Evolutionary conservation across 331 rosid genomes (phyloP).

Genomic region (Cydonia oblonga): DNA sequence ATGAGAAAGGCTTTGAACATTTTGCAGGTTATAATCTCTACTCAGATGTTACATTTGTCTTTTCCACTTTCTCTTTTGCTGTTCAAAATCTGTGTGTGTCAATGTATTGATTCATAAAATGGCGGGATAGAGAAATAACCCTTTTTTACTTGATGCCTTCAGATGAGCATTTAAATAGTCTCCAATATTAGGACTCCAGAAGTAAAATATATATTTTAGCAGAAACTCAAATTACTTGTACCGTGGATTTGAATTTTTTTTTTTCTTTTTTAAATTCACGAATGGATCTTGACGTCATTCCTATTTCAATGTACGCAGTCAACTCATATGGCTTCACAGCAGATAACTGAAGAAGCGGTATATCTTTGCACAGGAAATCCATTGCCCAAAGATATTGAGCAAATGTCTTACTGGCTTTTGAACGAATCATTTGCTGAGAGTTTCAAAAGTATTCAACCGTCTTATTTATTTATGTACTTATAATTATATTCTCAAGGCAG

Average conservation of each 20-base stretch:
- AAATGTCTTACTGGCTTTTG: slow-evolving; percentile 78
- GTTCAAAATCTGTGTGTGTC: not conserved
- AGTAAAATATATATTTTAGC: no score
- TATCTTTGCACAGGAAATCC: slow-evolving; percentile 93
- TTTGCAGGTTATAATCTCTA: slow-evolving; percentile 54
- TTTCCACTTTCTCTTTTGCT: not conserved
- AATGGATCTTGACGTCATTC: not conserved
- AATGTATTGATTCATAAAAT: not conserved
- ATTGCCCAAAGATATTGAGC: slow-evolving; percentile 83
- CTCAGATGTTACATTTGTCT: not conserved
- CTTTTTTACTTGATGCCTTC: no score
- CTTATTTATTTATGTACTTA: not conserved
- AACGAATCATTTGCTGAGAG: slow-evolving; percentile 63
- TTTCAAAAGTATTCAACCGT: slow-evolving; percentile 47
- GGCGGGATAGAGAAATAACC: not conserved
- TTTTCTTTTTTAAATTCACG: not conserved
- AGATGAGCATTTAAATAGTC: no score
- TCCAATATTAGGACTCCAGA: no score
- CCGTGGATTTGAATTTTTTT: not conserved
- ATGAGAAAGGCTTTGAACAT: slow-evolving; percentile 91
- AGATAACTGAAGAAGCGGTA: slow-evolving; percentile 80
- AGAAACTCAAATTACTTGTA: not conserved
- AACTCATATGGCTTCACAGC: slow-evolving; percentile 81
- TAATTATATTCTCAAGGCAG: not conserved
- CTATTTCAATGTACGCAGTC: slow-evolving; percentile 41